Conservation (phyloP, 345 rosid species). For the Cochlearia excelsa region DNA sequence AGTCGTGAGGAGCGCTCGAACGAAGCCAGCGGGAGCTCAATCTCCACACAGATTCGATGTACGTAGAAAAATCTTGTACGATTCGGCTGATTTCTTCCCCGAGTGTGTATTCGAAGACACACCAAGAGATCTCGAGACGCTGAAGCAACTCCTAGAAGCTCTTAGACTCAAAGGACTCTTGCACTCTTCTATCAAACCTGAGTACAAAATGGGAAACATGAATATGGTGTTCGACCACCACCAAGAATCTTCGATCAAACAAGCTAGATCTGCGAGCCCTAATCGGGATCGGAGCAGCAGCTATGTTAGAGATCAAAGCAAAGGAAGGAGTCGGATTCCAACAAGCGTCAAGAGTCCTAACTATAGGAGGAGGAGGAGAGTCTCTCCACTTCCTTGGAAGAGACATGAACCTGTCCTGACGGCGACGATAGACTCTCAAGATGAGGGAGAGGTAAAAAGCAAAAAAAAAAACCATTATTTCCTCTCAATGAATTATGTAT, state of each 20-base stretch:
- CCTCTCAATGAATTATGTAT: no score
- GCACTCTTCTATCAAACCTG: conserved; percentile 43
- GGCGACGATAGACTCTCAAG: no score
- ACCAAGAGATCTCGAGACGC: conserved; percentile 76
- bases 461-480: no score
- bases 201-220: conserved; percentile 25
- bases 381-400: conserved; percentile 39
- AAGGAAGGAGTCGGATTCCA: conserved; percentile 35
- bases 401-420: conserved; percentile 40
- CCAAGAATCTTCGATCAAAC: conserved; percentile 38
- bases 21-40: conserved; percentile 46
- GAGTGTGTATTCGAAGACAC: conserved; percentile 38
- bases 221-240: conserved; percentile 46
- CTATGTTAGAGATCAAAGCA: conserved; percentile 26
- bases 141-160: conserved; percentile 85
- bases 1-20: conserved; percentile 35
- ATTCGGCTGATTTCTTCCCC: conserved; percentile 84
- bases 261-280: conserved; percentile 42
- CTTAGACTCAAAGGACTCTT: conserved; percentile 89
- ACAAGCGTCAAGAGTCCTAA: conserved; percentile 48
- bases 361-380: conserved; percentile 51
- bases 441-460: not conserved
- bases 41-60: conserved; percentile 36
- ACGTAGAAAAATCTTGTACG: conserved; percentile 58
- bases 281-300: conserved; percentile 39